Percentiles rank a stretch among this genome's conserved stretches.
These are phyloP conservation scores for Trichoderma lentiforme DNA, from an alignment of 2,329 filamentous ascomycete species.

Conservation along the genomic window DNA sequence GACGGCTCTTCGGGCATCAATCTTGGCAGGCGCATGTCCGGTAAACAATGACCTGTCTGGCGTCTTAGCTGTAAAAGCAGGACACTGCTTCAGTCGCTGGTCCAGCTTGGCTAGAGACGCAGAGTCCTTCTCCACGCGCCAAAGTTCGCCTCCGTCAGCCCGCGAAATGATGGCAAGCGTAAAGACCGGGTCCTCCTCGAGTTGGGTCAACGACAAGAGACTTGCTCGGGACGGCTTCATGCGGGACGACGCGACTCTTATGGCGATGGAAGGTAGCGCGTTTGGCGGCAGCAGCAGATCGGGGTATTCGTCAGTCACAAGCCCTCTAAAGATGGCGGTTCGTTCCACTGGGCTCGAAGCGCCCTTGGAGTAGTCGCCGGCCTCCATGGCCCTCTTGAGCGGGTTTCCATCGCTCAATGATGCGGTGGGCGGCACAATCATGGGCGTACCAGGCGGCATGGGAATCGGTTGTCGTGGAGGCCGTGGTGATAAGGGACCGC, in stretches of 20 bases:
- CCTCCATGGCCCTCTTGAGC: slow-evolving; percentile 14
- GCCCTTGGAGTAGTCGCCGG: slow-evolving; percentile 32
- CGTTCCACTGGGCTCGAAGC: slow-evolving; percentile 41
- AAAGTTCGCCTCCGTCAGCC: slow-evolving; percentile 73
- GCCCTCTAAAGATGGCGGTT: slow-evolving; percentile 66
- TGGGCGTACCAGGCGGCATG: slow-evolving; percentile 65
- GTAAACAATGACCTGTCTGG: slow-evolving; percentile 85
- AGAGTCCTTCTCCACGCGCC: slow-evolving; percentile 92
- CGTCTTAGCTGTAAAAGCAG: slow-evolving; percentile 69
- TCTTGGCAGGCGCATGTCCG: slow-evolving; percentile 88
- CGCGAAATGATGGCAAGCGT: slow-evolving; percentile 82
- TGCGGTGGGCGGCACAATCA: slow-evolving; percentile 45
- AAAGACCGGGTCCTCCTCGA: slow-evolving; percentile 92
- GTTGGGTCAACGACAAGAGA: slow-evolving; percentile 71
- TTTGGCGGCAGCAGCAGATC: slow-evolving; percentile 83
- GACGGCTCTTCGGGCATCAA: slow-evolving; percentile 79
- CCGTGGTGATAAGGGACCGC: slow-evolving; percentile 65
- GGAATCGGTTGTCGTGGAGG: slow-evolving; percentile 71
- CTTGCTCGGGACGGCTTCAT: slow-evolving; percentile 88
- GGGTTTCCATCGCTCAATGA: slow-evolving; percentile 13
- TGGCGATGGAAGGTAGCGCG: slow-evolving; percentile 77
- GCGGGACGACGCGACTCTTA: slow-evolving; percentile 89
- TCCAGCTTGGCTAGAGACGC: slow-evolving; percentile 78
- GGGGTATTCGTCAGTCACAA: slow-evolving; percentile 83
- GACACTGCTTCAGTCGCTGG: slow-evolving; percentile 70